Conservation (phyloP, 2,329 filamentous ascomycete genomes). For the Calycina herbarum region DNA sequence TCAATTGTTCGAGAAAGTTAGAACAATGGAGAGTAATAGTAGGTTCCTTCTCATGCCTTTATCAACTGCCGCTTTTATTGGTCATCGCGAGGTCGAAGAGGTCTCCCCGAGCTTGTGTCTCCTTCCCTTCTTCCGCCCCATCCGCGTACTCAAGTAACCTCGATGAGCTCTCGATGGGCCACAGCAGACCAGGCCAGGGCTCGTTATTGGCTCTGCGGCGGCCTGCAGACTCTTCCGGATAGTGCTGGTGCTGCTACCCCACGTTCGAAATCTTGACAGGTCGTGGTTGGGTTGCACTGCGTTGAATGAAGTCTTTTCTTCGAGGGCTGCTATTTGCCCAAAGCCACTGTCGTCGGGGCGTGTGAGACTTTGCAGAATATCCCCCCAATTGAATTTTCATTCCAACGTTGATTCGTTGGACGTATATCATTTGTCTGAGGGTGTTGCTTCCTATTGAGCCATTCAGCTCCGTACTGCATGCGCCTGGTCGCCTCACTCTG, state of each 20-base stretch:
- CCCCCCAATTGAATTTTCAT: neutral
- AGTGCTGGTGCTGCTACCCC: conserved; percentile 10
- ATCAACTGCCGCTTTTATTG: neutral
- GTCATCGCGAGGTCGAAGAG: neutral
- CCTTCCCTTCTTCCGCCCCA: neutral
- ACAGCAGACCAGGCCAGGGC: neutral
- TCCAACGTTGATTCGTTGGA: neutral
- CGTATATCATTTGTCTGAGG: neutral
- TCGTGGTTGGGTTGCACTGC: conserved; percentile 12
- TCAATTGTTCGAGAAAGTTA: no score
- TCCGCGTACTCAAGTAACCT: neutral
- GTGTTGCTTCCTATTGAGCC: conserved; percentile 4
- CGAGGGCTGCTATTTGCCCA: conserved; percentile 8
- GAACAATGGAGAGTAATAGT: no score
- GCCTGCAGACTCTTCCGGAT: conserved; percentile 9
- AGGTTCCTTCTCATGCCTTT: no score
- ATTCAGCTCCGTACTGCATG: neutral
- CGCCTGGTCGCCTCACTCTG: conserved; percentile 1
- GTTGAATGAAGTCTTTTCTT: neutral
- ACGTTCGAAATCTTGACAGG: conserved; percentile 7
- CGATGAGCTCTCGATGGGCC: neutral
- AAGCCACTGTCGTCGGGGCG: neutral
- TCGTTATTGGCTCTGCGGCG: neutral
- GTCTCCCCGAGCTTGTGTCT: neutral
- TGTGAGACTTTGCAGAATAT: neutral